phyloP scores from a whole-genome alignment of 495 filamentous ascomycete genomes.

The Aspergillus conjunctus region DNA sequence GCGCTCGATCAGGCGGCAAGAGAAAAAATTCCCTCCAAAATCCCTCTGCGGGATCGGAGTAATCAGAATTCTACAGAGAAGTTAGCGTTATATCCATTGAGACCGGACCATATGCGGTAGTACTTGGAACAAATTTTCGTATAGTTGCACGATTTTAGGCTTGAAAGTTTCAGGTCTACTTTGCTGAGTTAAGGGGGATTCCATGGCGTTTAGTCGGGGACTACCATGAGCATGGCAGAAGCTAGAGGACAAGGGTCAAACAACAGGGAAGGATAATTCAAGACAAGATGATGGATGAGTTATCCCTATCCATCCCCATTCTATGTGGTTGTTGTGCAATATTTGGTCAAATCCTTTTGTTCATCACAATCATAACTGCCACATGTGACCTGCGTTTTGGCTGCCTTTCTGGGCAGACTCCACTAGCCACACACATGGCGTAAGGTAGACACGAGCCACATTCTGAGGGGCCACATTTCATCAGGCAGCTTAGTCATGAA shows the following conservation, averaged over 20 bases:
- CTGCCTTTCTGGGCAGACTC: conserved; percentile 20
- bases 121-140: conserved; percentile 86
- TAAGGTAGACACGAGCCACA: conserved; percentile 7
- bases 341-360: background rate
- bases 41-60: conserved; percentile 72
- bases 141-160: conserved; percentile 89
- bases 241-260: background rate
- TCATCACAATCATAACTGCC: conserved; percentile 18
- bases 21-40: conserved; percentile 98
- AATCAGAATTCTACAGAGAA: conserved; percentile 45
- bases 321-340: conserved; percentile 2
- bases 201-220: conserved; percentile 57
- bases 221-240: conserved; percentile 22
- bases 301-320: background rate
- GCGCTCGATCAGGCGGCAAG: conserved; percentile 69
- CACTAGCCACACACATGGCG: conserved; percentile 23
- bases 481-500: conserved; percentile 1
- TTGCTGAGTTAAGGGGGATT: conserved; percentile 90
- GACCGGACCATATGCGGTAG: conserved; percentile 17
- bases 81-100: conserved; percentile 14
- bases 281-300: background rate
- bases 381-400: conserved; percentile 23
- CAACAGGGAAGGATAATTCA: background rate
- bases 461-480: conserved; percentile 1
- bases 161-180: conserved; percentile 86